Evolutionary conservation across 2,329 filamentous ascomycete species (phyloP).

Genomic region (Sporothrix variecibatus): DNA sequence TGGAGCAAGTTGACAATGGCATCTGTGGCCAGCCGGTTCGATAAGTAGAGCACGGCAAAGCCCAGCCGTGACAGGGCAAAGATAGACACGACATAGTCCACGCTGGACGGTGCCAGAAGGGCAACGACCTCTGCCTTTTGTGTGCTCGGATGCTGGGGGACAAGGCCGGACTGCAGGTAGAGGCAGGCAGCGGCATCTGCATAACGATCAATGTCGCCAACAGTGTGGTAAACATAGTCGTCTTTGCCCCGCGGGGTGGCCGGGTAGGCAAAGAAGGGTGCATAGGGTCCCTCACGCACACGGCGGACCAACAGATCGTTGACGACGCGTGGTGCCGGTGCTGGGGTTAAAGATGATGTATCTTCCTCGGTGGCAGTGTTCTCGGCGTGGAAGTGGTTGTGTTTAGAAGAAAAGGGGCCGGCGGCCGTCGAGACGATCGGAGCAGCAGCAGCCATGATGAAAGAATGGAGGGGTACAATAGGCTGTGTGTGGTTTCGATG

Average conservation of each 20-base stretch:
- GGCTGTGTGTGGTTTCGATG: background rate
- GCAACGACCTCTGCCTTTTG: constrained; percentile 44
- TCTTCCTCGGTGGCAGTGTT: background rate
- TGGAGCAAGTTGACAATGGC: constrained; percentile 35
- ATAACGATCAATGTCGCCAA: constrained; percentile 19
- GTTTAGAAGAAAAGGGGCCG: background rate
- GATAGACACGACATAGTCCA: constrained; percentile 57
- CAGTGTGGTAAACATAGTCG: constrained; percentile 23
- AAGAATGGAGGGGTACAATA: background rate
- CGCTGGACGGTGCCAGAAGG: constrained; percentile 54
- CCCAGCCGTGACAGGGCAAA: constrained; percentile 58
- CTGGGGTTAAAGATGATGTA: background rate
- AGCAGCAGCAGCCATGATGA: constrained; percentile 7
- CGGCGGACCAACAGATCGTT: constrained; percentile 16
- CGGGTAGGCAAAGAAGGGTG: constrained; percentile 22
- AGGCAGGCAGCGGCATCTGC: constrained; percentile 17
- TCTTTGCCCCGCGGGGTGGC: constrained; percentile 19
- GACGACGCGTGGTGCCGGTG: constrained; percentile 7
- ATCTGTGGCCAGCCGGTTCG: constrained; percentile 39
- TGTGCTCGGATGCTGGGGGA: constrained; percentile 30
- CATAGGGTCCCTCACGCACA: constrained; percentile 1
- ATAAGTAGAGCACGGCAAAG: constrained; percentile 47
- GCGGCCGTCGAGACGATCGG: background rate
- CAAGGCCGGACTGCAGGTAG: constrained; percentile 13
- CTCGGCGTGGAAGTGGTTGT: background rate